Base-by-base conservation (phyloP, 1,284 basidiomycete species). In the Ganoderma leucocontextum region DNA sequence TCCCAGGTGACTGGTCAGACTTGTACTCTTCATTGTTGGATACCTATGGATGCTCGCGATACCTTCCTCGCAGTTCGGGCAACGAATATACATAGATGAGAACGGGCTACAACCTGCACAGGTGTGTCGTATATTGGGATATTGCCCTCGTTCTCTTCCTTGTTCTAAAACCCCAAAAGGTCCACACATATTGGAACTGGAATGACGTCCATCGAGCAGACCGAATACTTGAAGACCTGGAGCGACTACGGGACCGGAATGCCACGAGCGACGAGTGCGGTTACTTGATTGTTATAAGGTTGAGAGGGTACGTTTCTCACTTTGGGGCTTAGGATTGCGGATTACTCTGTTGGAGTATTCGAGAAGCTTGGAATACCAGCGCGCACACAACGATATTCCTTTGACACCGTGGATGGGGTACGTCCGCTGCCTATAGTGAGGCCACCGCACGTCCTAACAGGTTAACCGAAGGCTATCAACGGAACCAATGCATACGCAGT, bases 71-170 rank as follows among this genome's bases (percentile, higher is more conserved):
- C 78, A 81, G 1, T 83, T 97, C 4, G 91, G 91, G 19, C 86
- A 90, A 74, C 78, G 81, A 5, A 93, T 90, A 19, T 97, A 95
- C 78, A 92, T 96, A 59, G 95, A 97, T 78, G 96, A 98, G 82
- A 97, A 98, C 79, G 96, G 97, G 0, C 82, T 98, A 35, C 94
- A 95, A 76, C 96, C 97, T 5, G 91, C 88, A 3, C 94, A 96
- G 83, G 95, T 95, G 73, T 65, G 81, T 74, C 15, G 60, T n/a
- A 41, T 12, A 29, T 29, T 29, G 29, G 2, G 2, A 29, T 35
- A 22, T 13, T 15, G 22, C 19, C 36, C 8, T 29, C 53, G 4
- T 17, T 10, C 19, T 22, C 15, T 59, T 8, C 12, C 36, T 57
- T 35, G 25, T 47, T 35, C 33, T 49, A 4, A 49, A 42, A 71